Evolutionary conservation across 1,139 yeast species (phyloP).

Genomic region (Insectozyma bohioensis): DNA sequence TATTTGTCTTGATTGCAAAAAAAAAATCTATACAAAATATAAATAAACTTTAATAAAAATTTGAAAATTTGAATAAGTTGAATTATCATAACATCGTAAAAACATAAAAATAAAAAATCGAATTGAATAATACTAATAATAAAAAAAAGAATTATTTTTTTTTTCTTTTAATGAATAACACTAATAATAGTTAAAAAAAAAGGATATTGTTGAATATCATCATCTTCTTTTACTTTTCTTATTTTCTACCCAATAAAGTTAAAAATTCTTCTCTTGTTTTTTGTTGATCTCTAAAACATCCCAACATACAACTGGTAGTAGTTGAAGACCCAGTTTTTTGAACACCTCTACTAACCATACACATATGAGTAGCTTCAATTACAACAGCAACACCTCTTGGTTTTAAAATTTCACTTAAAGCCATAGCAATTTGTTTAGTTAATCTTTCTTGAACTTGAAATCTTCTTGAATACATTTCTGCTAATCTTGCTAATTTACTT

Average conservation of each 20-base stretch:
- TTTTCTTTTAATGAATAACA: not conserved
- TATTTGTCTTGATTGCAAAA: not conserved
- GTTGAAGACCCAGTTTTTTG: constrained; percentile 95
- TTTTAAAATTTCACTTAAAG: constrained; percentile 81
- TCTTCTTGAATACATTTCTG: constrained; percentile 95
- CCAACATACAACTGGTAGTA: constrained; percentile 95
- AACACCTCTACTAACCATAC: constrained; percentile 98
- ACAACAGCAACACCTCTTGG: constrained; percentile 99
- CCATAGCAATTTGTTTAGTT: constrained; percentile 97
- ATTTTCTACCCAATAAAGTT: constrained; percentile 66
- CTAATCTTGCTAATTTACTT: constrained; percentile 88
- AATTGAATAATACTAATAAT: constrained; percentile 15
- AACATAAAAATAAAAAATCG: constrained; percentile 1
- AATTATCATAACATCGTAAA: constrained; percentile 40
- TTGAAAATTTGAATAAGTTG: constrained; percentile 19
- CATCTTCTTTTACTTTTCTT: constrained; percentile 8
- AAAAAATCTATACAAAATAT: constrained; percentile 1
- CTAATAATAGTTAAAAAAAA: no score
- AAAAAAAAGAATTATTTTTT: constrained; percentile 16
- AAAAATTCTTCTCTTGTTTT: constrained; percentile 96
- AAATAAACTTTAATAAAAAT: not conserved
- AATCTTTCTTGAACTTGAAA: constrained; percentile 95
- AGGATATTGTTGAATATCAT: constrained; percentile 7
- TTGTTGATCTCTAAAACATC: constrained; percentile 89
- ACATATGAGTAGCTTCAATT: constrained; percentile 97